Evolutionary conservation across 1,284 basidiomycete genomes (phyloP), one percentile per base, ranked within the genome.

Genomic region (Veloboletus limbatus): DNA sequence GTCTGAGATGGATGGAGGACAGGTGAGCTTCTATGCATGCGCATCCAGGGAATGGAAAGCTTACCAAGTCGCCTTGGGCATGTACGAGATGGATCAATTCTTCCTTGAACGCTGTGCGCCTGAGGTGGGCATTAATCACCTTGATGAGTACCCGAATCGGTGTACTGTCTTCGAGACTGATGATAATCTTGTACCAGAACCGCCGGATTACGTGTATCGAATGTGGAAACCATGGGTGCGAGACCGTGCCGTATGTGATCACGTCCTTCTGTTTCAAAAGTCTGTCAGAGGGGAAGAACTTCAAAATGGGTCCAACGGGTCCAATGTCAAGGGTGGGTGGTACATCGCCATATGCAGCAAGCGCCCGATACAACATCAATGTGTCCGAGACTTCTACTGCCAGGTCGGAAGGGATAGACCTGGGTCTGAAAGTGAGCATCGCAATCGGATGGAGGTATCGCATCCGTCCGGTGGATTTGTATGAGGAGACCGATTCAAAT

Each of bases 361-460:
- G 63, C 2, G 75, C 76, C 3, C 63, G 54, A 60, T 75, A 84
- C 0, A 86, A 63, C 1, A 67, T 60, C 11, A 82, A 61, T 10
- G 76, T 74, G 53, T 87, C 84, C 2, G 65, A 51, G 0, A 81
- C 70, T 54, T 87, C 83, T 21, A 87, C 60, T 0, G 82, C 68
- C 26, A 87, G 70, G 59, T 87, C 85, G 0, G 74, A 61, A 7
- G 83, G 84, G 18, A 86, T 64, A 8, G 68, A 59, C 18, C 68
- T 63, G 14, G 70, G 67, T 22, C 79, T 75, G 45, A 79, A 76
- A 0, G 72, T 69, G 10, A 85, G 67, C 42, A 78, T 60, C 0
- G 77, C 69, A 27, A 85, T 71, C 0, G 85, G 83, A 56, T 87
- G 85, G 3, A 86, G 63, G 52, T 78, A 81, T 13, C 71, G 66